Evolutionary conservation across 2,329 filamentous ascomycete species (phyloP).

Genomic region (Cercospora citrullina): DNA sequence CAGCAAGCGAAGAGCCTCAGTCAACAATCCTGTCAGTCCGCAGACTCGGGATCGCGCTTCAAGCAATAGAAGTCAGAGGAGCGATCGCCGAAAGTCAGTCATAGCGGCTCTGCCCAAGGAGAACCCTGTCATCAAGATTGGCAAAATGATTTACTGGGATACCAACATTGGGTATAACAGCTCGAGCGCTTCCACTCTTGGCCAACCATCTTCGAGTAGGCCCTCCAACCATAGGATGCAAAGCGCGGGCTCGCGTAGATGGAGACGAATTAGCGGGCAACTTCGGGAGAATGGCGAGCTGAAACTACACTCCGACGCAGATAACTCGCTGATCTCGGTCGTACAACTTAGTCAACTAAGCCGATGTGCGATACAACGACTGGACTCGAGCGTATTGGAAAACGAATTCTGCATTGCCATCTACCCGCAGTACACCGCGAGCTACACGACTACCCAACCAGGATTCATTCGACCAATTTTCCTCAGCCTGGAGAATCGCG

Average conservation of each 20-base stretch:
- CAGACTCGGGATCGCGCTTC: conserved; percentile 30
- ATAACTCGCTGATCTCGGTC: conserved; percentile 74
- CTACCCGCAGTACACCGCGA: conserved; percentile 85
- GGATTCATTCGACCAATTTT: conserved; percentile 86
- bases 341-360: conserved; percentile 88
- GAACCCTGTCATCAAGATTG: conserved; percentile 86
- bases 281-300: conserved; percentile 93
- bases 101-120: conserved; percentile 61
- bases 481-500: conserved; percentile 78
- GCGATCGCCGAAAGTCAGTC: conserved; percentile 48
- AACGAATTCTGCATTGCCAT: conserved; percentile 94
- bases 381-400: conserved; percentile 87
- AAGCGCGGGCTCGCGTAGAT: conserved; percentile 62
- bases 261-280: conserved; percentile 88
- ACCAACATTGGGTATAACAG: conserved; percentile 57
- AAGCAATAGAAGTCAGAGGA: conserved; percentile 32
- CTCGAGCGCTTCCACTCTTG: conserved; percentile 30
- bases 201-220: conserved; percentile 33
- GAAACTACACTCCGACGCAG: conserved; percentile 83
- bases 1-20: conserved; percentile 27
- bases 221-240: conserved; percentile 58
- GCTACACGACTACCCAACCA: conserved; percentile 62
- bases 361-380: conserved; percentile 82
- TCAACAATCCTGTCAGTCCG: conserved; percentile 24
- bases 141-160: conserved; percentile 74